Evolutionary conservation across 2,329 filamentous ascomycete species (phyloP), one percentile per base, ranked within the genome.

Genomic region (Rutstroemia sp.): DNA sequence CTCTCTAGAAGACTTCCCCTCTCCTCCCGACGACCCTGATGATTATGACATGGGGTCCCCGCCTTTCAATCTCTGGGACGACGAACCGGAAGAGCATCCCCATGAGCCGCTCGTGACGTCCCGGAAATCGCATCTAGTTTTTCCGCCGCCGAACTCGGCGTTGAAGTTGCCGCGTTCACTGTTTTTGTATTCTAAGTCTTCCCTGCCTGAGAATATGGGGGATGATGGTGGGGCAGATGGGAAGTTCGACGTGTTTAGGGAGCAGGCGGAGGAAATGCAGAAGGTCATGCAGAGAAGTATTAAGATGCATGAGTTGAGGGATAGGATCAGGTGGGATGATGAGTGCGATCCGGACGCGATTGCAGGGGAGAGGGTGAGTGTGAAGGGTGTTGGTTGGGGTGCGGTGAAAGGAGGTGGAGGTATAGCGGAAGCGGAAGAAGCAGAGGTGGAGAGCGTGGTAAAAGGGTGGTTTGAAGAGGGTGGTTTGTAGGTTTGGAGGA

Each of bases 251-350:
- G 47, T 50, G 1, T 55, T 58, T 2, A 19, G 27, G 2, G 12
- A 23, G 1, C 68, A 70, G 57, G 63, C 66, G 2, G 40, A 59
- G 9, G 60, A 66, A 42, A 54, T 70, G 42, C 57, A 49, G 0
- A 21, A 9, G 1, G 21, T 67, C 1, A 65, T 70, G 63, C 52
- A 61, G 36, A 61, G 66, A 44, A 68, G 66, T 53, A 34, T 69
- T 0, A 25, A 50, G 3, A 9, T 60, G n/a, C 55, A 65, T 50
- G 67, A 68, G 27, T 39, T 36, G 25, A 44, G 12, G 10, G 51
- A 25, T 34, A 46, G 39, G 34, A 30, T 27, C 34, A 19, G 5
- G 34, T 55, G 49, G 40, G 40, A 45, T 16, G 45, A 52, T 12
- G 21, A 36, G 45, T 53, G 40, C 23, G 49, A 57, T 30, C 34